Base-by-base conservation (phyloP, 768 basidiomycete species). In the Baorangia bicolor region DNA sequence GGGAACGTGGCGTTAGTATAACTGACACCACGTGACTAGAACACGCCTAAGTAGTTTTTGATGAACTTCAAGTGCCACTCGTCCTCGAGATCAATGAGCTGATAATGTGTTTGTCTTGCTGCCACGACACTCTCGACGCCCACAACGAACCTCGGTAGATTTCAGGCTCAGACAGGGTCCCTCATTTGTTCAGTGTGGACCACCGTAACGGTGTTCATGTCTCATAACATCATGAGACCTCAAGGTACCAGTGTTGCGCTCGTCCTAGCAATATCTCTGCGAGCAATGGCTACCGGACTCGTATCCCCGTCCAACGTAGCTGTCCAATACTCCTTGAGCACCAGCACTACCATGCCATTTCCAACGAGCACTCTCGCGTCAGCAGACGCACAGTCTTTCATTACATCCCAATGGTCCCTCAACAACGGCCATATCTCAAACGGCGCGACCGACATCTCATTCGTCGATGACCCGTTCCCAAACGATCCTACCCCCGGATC, bases 401-500 rank as follows among this genome's bases (percentile, higher is more conserved):
- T 90, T 10, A 71, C 76, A 21, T 77, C 79, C 10, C 69, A 78
- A 25, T 91, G 88, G 88, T 79, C 77, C 37, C 75, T 90, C 7
- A 79, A 73, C 65, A 83, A 82, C 61, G 83, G 80, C 14, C 78
- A 74, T 38, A 78, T 92, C 30, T 83, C 87, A 59, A 80, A 87
- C 58, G 80, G 81, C 35, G 74, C 72, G 0, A 59, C 71, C 43
- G 79, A 87, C 61, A 68, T 90, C 52, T 76, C 75, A 9, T 90
- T 90, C 66, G 85, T 89, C 43, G 53, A 64, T 16, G 87, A 92
- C 65, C 86, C 88, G 0, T 90, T 86, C 70, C 82, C 87, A 6
- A 74, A 74, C 53, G 70, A 74, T 10, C 72, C 77, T 9, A 73
- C 71, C 1, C 72, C 78, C 2, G 75, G 71, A 44, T 65, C 51